Percentiles rank a stretch among this genome's conserved stretches.
Conservation (phyloP, 2,329 filamentous ascomycete species). For the Hymenotorrendiella dingleyae region DNA sequence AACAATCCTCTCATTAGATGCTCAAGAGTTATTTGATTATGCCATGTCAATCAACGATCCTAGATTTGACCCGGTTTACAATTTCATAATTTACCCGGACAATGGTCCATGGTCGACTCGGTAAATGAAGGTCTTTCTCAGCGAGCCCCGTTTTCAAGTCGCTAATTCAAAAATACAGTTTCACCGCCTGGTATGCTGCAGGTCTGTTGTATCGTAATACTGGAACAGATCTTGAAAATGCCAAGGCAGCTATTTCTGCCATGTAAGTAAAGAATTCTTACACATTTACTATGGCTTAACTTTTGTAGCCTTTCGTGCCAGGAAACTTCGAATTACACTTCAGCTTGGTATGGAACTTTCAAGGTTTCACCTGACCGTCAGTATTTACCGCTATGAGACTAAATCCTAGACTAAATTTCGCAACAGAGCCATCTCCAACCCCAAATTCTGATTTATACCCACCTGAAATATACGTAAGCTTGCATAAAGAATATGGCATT, state of each 20-base stretch:
- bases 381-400: not conserved
- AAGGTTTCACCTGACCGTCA: constrained; percentile 35
- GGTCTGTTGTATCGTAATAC: constrained; percentile 51
- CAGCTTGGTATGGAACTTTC: constrained; percentile 38
- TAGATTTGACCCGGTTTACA: constrained; percentile 37
- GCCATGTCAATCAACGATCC: constrained; percentile 36
- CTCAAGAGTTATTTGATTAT: constrained; percentile 35
- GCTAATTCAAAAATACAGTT: no score
- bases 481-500: no score
- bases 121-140: no score
- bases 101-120: constrained; percentile 38
- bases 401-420: not conserved
- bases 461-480: constrained; percentile 31
- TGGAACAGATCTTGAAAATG: constrained; percentile 42
- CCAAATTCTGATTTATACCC: constrained; percentile 30
- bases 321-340: constrained; percentile 33
- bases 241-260: constrained; percentile 47
- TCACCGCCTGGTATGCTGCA: constrained; percentile 51
- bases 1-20: constrained; percentile 21
- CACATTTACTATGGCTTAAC: no score
- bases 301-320: constrained; percentile 30
- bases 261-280: no score
- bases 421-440: constrained; percentile 32
- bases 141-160: no score
- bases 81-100: constrained; percentile 37